Evolutionary conservation across 2,329 filamentous ascomycete genomes (phyloP), one percentile per base, ranked within the genome.

Genomic region (Beauveria medogensis): DNA sequence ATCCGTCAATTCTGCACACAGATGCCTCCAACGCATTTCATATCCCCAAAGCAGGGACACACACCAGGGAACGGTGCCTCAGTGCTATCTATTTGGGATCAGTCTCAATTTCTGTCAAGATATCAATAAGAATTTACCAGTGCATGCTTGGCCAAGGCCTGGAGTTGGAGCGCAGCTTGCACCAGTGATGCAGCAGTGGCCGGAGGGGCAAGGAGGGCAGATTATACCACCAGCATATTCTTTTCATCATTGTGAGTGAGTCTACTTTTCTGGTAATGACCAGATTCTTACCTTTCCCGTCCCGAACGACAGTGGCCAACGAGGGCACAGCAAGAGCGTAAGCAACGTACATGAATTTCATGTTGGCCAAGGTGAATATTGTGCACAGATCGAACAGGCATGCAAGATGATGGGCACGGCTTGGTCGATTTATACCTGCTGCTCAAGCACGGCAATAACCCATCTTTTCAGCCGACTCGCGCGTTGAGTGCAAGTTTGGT

Each of bases 21-120:
- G 20, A 14, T 50, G 5, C 46, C 44, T 28, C 34, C 55, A 30
- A 41, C 34, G 14, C 55, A 57, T 16, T 50, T 50, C 44, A 57
- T 50, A 10, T 41, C 46, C 22, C 30, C 55, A 20, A 16, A 18
- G 18, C 55, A 57, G 3, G 55, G 55, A 22, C 55, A 57, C 16
- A 57, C 44, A 10, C 44, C 55, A n/a, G 55, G 55, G 22, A 57
- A 57, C 14, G 55, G 55, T 7, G 55, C 55, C n/a, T 50, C 16
- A 8, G 34, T 57, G 10, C 30, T 57, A 20, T 41, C 55, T 57
- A 20, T n/a, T 3, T 14, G 12, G 22, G 12, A 18, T 57, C 22
- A 50, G 44, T 14, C 8, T 43, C 1, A 16, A 20, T 26, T 22
- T 22, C 22, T 12, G 16, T 22, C 18, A 22, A 41, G 4, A 4